These are phyloP conservation scores for Trichoderma asperellum DNA, from an alignment of 2,329 filamentous ascomycete genomes.

Conservation along the genomic window DNA sequence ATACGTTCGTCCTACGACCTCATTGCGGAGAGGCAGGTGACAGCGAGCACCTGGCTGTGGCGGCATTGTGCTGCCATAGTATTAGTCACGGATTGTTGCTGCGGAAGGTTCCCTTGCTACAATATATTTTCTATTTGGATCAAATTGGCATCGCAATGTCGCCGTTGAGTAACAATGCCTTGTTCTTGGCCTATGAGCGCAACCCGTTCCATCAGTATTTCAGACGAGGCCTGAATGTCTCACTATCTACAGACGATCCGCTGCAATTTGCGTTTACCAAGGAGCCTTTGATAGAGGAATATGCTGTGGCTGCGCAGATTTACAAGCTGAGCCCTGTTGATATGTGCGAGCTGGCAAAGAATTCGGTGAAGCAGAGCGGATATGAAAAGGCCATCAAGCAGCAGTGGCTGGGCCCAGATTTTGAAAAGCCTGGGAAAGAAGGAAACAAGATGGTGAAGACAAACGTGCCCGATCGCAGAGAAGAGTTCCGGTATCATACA, in stretches of 20 bases:
- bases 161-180: conserved; percentile 94
- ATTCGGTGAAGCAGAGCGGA: conserved; percentile 92
- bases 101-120: conserved; percentile 89
- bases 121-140: conserved; percentile 99
- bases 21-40: conserved; percentile 98
- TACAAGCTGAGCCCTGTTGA: conserved; percentile 97
- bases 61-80: conserved; percentile 89
- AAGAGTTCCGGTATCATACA: conserved; percentile 88
- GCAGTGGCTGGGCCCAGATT: conserved; percentile 85
- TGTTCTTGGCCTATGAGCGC: conserved; percentile 94
- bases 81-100: conserved; percentile 94
- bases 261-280: conserved; percentile 98
- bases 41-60: conserved; percentile 91
- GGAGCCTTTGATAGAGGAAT: conserved; percentile 96
- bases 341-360: conserved; percentile 97
- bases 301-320: conserved; percentile 96
- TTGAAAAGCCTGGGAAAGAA: conserved; percentile 73
- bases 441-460: conserved; percentile 96
- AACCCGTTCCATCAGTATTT: conserved; percentile 98
- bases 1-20: conserved; percentile 88
- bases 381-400: conserved; percentile 90
- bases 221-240: conserved; percentile 91
- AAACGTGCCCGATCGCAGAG: conserved; percentile 91
- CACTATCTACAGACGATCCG: conserved; percentile 93
- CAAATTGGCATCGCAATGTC: conserved; percentile 99